Base-by-base conservation (phyloP, 805 yeast species). In the Monosporozyma unispora region DNA sequence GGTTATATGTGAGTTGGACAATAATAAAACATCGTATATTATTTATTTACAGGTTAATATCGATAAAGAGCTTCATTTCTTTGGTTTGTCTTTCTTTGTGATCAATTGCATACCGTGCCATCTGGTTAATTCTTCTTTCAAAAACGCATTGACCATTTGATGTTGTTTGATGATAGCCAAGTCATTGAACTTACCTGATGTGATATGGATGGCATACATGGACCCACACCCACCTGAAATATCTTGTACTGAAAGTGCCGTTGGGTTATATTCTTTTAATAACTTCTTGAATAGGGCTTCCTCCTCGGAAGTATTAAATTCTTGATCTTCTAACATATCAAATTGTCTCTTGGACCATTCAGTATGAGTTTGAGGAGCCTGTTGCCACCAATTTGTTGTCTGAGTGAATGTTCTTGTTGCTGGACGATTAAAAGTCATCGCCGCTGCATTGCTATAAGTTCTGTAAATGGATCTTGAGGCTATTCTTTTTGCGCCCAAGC, bases 191-290 rank as follows among this genome's bases (percentile, higher is more conserved):
- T 79, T 71, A 1, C 72, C 74, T 48, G 93, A 81, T 44, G 81
- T 84, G 16, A 93, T 78, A 51, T 75, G 70, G 46, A 93, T 91
- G 45, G 96, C 88, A 69, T 88, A 93, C 99, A 93, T 93, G 6
- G 97, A 89, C 1, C 99, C 99, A 69, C 99, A 93, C 0, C 99
- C 99, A 18, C 91, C 98, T 25, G 93, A 82, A 8, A 91, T 81
- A 63, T 91, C 98, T 54, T 75, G 72, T 6, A 91, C 97, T 25
- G 75, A 73, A 44, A 90, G 69, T 33, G 67, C 68, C 28, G 69
- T 64, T 1, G 99, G 97, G 6, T 70, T 56, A 45, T 91, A 77
- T 48, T 75, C 75, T 22, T 71, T 65, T 21, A 22, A 14, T 12
- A 22, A 16, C 28, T 22, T 39, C 21, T 39, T 39, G 18, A 39